A percentile compares a stretch with the other conserved stretches of the same genome.
Evolutionary conservation across 306 rosid genomes (phyloP).

Genomic region (Prosopis cineraria): DNA sequence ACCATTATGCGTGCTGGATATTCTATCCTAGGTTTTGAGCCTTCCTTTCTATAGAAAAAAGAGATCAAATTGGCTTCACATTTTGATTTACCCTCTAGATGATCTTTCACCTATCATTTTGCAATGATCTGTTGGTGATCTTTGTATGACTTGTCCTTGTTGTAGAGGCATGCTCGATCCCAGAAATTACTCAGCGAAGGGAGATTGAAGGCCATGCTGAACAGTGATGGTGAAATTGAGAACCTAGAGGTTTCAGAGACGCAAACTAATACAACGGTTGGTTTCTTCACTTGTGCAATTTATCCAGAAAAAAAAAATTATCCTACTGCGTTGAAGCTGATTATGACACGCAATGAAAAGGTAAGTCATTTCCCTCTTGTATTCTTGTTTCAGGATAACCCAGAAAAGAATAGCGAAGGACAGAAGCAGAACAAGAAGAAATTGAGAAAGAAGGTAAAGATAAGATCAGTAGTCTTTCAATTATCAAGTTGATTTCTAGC

Average conservation of each 20-base stretch:
- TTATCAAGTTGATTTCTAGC: background rate
- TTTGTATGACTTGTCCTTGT: slow-evolving; percentile 18
- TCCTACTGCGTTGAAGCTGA: background rate
- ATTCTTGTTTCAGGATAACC: slow-evolving; percentile 40
- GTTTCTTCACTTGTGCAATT: slow-evolving; percentile 34
- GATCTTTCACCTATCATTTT: slow-evolving; percentile 20
- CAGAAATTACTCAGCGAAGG: slow-evolving; percentile 74
- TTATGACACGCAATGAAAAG: background rate
- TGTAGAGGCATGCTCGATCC: slow-evolving; percentile 87
- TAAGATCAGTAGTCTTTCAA: slow-evolving; percentile 1
- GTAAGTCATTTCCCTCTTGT: background rate
- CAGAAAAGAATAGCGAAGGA: slow-evolving; percentile 40
- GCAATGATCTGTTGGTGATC: slow-evolving; percentile 1
- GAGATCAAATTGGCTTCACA: background rate
- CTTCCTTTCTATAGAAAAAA: background rate
- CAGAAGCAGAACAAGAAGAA: slow-evolving; percentile 43
- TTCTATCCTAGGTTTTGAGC: background rate
- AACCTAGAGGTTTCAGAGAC: slow-evolving; percentile 55
- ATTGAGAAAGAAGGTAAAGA: slow-evolving; percentile 54
- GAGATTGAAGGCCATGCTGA: slow-evolving; percentile 72
- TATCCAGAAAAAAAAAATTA: background rate
- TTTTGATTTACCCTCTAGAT: background rate
- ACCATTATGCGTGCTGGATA: background rate
- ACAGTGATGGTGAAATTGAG: slow-evolving; percentile 80
- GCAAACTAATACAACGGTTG: slow-evolving; percentile 53